A percentile compares a stretch with the other conserved stretches of the same genome.
phyloP scores from a whole-genome alignment of 805 yeast species.

The Yamadazyma paraphyllophila region DNA sequence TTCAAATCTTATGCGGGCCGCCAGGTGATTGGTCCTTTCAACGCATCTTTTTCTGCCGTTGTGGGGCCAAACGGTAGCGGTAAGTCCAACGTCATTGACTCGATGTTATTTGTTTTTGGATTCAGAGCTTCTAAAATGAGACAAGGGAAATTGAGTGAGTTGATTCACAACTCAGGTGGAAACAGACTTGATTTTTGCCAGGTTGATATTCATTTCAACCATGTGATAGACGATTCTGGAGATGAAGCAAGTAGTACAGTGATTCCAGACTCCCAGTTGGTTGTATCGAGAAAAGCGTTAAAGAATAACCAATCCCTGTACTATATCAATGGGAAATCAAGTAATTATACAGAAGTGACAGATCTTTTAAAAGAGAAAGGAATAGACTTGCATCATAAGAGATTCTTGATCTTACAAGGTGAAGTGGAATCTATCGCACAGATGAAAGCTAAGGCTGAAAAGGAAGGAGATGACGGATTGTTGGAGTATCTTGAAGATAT shows the following conservation, averaged over 20 bases:
- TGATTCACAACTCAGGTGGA: slow-evolving; percentile 85
- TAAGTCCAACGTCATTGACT: slow-evolving; percentile 95
- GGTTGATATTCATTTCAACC: slow-evolving; percentile 86
- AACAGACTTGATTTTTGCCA: slow-evolving; percentile 67
- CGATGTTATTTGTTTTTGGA: slow-evolving; percentile 94
- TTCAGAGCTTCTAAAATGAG: slow-evolving; percentile 96
- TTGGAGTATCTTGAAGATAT: slow-evolving; percentile 94
- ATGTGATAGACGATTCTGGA: slow-evolving; percentile 54
- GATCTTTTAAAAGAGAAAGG: slow-evolving; percentile 72
- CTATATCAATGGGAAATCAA: slow-evolving; percentile 64
- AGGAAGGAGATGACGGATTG: slow-evolving; percentile 87
- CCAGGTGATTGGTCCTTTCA: slow-evolving; percentile 93
- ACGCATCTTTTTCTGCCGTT: slow-evolving; percentile 90
- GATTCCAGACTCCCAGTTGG: slow-evolving; percentile 54
- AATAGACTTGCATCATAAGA: slow-evolving; percentile 89
- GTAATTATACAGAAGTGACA: slow-evolving; percentile 79
- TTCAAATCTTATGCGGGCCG: slow-evolving; percentile 95
- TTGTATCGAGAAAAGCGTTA: slow-evolving; percentile 79
- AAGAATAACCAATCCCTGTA: slow-evolving; percentile 77
- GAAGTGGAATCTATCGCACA: slow-evolving; percentile 98
- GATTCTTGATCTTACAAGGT: slow-evolving; percentile 93
- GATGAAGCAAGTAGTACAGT: slow-evolving; percentile 27
- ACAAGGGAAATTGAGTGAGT: slow-evolving; percentile 87
- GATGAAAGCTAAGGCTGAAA: slow-evolving; percentile 97
- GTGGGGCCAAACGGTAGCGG: slow-evolving; percentile 99